These are phyloP conservation scores for Leptographium wingfieldii DNA, from an alignment of 2,329 filamentous ascomycete genomes.

Conservation along the genomic window DNA sequence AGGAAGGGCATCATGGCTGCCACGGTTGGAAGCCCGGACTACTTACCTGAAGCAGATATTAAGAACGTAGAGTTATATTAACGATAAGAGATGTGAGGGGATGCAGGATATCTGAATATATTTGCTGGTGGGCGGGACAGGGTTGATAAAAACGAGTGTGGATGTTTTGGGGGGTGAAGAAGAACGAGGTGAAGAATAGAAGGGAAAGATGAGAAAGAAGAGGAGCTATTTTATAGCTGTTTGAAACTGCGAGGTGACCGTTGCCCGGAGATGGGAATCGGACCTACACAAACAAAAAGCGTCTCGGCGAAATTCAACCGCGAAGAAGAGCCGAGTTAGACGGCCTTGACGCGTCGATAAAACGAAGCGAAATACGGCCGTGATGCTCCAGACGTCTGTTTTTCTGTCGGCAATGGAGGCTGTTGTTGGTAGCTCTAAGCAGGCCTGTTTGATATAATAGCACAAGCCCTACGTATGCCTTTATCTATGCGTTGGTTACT, in stretches of 20 bases:
- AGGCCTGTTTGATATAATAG: no score
- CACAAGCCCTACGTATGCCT: no score
- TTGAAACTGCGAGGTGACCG: background rate
- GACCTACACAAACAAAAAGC: background rate
- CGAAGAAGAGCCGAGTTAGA: background rate
- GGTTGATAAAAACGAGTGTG: background rate
- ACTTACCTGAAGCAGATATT: background rate
- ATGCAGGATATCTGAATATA: background rate
- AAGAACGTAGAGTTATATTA: background rate
- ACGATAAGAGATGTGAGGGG: background rate
- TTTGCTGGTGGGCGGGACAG: background rate
- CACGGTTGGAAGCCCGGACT: background rate
- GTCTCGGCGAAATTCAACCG: background rate
- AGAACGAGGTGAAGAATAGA: background rate
- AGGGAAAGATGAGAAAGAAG: background rate
- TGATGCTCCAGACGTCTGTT: no score
- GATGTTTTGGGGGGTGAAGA: background rate
- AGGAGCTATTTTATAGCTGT: background rate
- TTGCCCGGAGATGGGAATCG: background rate
- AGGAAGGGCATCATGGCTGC: no score
- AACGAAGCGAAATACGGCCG: background rate
- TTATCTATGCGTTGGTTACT: no score
- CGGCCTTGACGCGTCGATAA: background rate
- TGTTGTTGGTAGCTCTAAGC: no score
- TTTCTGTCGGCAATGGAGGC: no score